phyloP scores from a whole-genome alignment of 495 filamentous ascomycete genomes.

The Cenococcum geophilum region DNA sequence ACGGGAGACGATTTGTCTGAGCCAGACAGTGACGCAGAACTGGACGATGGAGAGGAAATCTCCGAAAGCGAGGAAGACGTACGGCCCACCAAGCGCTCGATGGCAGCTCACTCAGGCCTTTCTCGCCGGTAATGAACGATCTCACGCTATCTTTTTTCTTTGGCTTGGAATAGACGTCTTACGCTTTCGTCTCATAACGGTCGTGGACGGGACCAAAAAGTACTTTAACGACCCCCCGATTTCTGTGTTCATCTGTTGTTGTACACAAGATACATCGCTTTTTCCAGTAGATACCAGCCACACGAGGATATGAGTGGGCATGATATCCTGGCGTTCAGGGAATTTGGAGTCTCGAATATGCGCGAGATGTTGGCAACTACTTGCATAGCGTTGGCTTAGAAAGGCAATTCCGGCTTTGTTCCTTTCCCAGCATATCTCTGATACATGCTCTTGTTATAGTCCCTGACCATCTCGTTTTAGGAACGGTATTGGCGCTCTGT shows the following conservation, averaged over 20 bases:
- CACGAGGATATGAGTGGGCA: conserved; percentile 35
- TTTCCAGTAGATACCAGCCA: conserved; percentile 20
- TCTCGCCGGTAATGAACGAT: conserved; percentile 3
- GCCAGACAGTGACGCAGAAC: conserved; percentile 28
- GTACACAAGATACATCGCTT: conserved; percentile 4
- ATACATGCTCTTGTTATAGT: no score
- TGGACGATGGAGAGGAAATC: conserved; percentile 38
- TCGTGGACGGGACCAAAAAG: not conserved
- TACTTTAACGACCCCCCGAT: not conserved
- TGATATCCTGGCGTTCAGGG: conserved; percentile 26
- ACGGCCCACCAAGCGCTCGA: not conserved
- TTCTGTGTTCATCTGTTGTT: not conserved
- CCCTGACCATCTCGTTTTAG: no score
- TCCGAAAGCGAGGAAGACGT: conserved; percentile 30
- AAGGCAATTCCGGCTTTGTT: not conserved
- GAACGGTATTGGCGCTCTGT: no score
- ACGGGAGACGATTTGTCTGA: conserved; percentile 34
- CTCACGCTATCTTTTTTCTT: not conserved
- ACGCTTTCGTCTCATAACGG: not conserved
- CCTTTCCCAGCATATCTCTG: no score
- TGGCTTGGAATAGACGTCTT: not conserved
- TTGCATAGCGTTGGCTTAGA: conserved; percentile 25
- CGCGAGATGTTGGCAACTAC: not conserved
- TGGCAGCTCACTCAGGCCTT: conserved; percentile 8
- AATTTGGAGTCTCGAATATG: conserved; percentile 1